Evolutionary conservation across 805 yeast genomes (phyloP).

Genomic region (Saccharomyces mikatae): DNA sequence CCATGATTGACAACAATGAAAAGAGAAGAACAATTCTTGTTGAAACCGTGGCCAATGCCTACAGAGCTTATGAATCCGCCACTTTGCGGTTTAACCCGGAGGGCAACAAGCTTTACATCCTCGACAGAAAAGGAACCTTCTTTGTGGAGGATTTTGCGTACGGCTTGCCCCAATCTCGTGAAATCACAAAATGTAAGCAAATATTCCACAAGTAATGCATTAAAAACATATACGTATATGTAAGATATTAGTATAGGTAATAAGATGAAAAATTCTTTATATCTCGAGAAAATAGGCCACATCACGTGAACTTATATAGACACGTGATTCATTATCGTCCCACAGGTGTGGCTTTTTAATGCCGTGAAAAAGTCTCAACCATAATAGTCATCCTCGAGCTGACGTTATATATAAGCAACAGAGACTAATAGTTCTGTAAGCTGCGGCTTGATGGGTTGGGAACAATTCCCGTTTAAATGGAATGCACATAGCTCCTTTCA

Average conservation of each 20-base stretch:
- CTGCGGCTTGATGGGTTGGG: not conserved
- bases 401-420: not conserved
- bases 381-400: not conserved
- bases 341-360: not conserved
- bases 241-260: not conserved
- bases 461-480: not conserved
- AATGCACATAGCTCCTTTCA: not conserved
- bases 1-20: constrained; percentile 43
- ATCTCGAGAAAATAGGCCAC: not conserved
- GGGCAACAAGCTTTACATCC: constrained; percentile 68
- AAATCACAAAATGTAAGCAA: constrained; percentile 59
- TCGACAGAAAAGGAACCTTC: constrained; percentile 76
- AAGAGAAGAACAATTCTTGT: constrained; percentile 45
- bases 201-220: constrained; percentile 26
- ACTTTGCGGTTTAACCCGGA: constrained; percentile 65
- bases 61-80: constrained; percentile 69
- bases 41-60: constrained; percentile 73
- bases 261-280: not conserved
- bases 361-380: not conserved
- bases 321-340: not conserved
- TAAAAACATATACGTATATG: constrained; percentile 2
- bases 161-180: constrained; percentile 65
- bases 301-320: not conserved
- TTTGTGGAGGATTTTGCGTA: constrained; percentile 83
- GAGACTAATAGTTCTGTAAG: not conserved